Conservation (phyloP, 2,329 filamentous ascomycete genomes). For the Microdochium trichocladiopsis region DNA sequence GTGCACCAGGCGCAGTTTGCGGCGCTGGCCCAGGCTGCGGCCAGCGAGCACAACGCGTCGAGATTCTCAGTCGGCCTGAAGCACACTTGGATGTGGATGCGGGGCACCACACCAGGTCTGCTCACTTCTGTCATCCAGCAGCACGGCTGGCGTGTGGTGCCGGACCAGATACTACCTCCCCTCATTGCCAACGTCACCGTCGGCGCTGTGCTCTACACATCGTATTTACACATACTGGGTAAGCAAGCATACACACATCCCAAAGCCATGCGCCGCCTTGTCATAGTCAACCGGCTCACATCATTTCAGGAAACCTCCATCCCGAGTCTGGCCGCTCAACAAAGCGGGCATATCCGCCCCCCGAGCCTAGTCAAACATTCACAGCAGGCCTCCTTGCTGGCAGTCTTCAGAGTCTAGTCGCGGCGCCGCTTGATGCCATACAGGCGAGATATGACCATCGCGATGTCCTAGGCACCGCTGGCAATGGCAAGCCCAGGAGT, state of each 20-base stretch:
- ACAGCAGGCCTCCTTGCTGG: constrained; percentile 65
- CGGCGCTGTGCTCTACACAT: constrained; percentile 68
- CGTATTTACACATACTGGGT: constrained; percentile 65
- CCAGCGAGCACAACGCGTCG: constrained; percentile 24
- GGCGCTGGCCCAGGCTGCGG: constrained; percentile 26
- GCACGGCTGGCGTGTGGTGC: constrained; percentile 69
- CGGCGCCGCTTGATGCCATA: constrained; percentile 69
- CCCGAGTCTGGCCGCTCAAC: constrained; percentile 51
- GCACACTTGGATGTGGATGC: constrained; percentile 42
- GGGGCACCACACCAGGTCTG: constrained; percentile 63
- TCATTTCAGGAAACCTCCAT: constrained; percentile 36
- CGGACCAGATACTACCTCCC: constrained; percentile 70
- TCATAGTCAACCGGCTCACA: not conserved
- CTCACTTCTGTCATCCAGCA: constrained; percentile 59
- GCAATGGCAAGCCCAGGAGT: constrained; percentile 40
- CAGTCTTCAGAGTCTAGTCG: constrained; percentile 61
- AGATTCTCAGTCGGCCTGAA: constrained; percentile 22
- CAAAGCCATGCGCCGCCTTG: not conserved
- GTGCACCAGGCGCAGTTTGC: constrained; percentile 40
- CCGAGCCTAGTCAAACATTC: constrained; percentile 56
- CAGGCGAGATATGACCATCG: constrained; percentile 63
- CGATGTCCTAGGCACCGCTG: constrained; percentile 34
- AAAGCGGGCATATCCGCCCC: constrained; percentile 65
- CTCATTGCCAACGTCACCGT: constrained; percentile 68
- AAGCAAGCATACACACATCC: constrained; percentile 4